Percentiles rank a stretch among this genome's conserved stretches.
Evolutionary conservation across 371 early-diverging fungal species (phyloP).

Genomic region (Lichtheimia ornata): DNA sequence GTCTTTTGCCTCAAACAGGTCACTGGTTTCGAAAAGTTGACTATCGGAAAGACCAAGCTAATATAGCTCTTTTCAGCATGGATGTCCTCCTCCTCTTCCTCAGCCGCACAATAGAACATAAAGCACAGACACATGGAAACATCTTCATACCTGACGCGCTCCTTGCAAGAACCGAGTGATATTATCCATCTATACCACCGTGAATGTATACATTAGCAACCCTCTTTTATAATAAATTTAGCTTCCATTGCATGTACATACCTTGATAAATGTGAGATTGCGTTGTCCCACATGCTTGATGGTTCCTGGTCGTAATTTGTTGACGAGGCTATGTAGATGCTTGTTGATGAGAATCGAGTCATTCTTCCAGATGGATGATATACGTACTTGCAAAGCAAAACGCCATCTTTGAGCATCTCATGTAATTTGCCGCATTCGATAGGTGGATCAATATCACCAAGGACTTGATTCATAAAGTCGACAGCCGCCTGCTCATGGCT

Average conservation of each 20-base stretch:
- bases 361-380: too few species aligned
- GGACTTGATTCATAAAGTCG: constrained; percentile 31
- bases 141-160: constrained; percentile 57
- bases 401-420: constrained; percentile 41
- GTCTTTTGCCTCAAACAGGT: constrained; percentile 86
- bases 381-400: constrained; percentile 47
- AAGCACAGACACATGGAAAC: neutral
- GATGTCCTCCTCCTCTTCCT: neutral
- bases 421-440: constrained; percentile 48
- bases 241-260: neutral
- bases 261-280: constrained; percentile 46
- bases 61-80: neutral
- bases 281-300: constrained; percentile 48
- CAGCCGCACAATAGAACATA: neutral
- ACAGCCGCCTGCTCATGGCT: constrained; percentile 33
- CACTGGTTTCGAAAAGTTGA: constrained; percentile 89
- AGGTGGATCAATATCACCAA: constrained; percentile 15
- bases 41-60: constrained; percentile 76
- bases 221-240: too few species aligned
- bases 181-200: constrained; percentile 86
- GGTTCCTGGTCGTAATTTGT: constrained; percentile 47
- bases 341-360: too few species aligned
- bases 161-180: constrained; percentile 68
- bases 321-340: constrained; percentile 40
- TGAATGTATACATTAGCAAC: neutral